Evolutionary conservation across 805 yeast genomes (phyloP).

Genomic region (Candida saitoana): DNA sequence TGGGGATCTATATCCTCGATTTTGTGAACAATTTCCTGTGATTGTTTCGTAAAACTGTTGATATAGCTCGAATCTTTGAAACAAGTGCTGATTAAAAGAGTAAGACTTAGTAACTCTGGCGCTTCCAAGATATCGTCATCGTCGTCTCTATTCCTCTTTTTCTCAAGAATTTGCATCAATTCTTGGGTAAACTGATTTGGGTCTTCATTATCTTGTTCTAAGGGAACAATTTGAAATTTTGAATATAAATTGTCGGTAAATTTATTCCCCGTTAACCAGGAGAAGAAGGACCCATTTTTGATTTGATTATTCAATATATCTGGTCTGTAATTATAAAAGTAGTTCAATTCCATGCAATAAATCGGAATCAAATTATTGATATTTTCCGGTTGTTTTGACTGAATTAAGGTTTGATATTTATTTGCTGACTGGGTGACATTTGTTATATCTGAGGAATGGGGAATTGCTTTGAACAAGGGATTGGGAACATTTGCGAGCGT

Average conservation of each 20-base stretch:
- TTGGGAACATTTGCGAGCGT: conserved; percentile 23
- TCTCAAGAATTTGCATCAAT: conserved; percentile 2
- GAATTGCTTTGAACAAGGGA: conserved; percentile 16
- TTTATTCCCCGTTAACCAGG: conserved; percentile 26
- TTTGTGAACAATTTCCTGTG: conserved; percentile 7
- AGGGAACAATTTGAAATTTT: not conserved
- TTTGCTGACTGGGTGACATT: conserved; percentile 6
- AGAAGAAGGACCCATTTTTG: conserved; percentile 25
- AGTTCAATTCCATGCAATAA: conserved; percentile 20
- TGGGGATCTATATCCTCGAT: conserved; percentile 14
- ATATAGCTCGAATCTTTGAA: conserved; percentile 15
- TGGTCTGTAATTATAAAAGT: conserved; percentile 15
- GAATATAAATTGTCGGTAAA: conserved; percentile 18
- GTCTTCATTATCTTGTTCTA: not conserved
- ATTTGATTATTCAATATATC: conserved; percentile 20
- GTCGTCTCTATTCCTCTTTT: conserved; percentile 3
- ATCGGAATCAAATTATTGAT: conserved; percentile 19
- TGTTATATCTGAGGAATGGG: conserved; percentile 26
- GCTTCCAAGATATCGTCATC: conserved; percentile 11
- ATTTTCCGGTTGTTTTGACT: conserved; percentile 4
- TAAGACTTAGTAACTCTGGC: conserved; percentile 17
- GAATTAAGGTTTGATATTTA: not conserved
- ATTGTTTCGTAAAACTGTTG: conserved; percentile 13
- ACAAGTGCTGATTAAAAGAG: conserved; percentile 12
- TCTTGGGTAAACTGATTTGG: not conserved